Conservation (phyloP, 495 filamentous ascomycete genomes). For the Aspergillus diversus region DNA sequence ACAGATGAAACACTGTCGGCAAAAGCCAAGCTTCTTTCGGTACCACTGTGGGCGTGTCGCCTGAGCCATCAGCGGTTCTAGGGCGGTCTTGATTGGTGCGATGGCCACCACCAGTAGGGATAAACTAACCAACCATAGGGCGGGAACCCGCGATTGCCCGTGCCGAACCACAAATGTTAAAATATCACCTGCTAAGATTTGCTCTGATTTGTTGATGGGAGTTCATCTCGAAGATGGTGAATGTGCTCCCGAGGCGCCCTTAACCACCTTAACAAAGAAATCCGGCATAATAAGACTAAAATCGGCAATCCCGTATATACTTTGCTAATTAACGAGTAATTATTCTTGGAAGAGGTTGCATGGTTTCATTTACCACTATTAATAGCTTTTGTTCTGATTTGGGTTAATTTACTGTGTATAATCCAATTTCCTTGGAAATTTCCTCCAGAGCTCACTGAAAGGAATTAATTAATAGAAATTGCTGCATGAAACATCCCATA, state of each 20-base stretch:
- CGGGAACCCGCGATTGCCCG: no score
- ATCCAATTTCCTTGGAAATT: conserved; percentile 3
- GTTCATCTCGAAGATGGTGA: conserved; percentile 1
- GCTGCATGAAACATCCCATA: no score
- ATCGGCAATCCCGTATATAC: neutral
- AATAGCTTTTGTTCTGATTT: conserved; percentile 12
- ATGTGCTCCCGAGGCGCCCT: conserved; percentile 20
- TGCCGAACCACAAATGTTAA: conserved; percentile 11
- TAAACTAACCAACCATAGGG: no score
- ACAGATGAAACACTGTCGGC: conserved; percentile 22
- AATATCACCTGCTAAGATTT: neutral
- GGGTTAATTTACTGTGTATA: conserved; percentile 2
- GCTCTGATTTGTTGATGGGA: conserved; percentile 6
- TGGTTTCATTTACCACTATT: conserved; percentile 8
- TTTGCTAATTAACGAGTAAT: conserved; percentile 4
- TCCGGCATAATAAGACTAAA: conserved; percentile 11
- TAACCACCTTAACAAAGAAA: conserved; percentile 26
- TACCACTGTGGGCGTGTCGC: neutral
- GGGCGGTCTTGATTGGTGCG: neutral
- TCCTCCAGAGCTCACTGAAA: no score
- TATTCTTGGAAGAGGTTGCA: neutral
- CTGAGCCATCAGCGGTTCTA: conserved; percentile 22
- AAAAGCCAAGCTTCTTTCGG: conserved; percentile 21
- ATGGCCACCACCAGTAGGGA: no score
- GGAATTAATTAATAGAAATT: no score